A percentile compares a stretch with the other conserved stretches of the same genome.
These are phyloP conservation scores for Colletotrichum brevisporum DNA, from an alignment of 2,329 filamentous ascomycete species.

Conservation along the genomic window DNA sequence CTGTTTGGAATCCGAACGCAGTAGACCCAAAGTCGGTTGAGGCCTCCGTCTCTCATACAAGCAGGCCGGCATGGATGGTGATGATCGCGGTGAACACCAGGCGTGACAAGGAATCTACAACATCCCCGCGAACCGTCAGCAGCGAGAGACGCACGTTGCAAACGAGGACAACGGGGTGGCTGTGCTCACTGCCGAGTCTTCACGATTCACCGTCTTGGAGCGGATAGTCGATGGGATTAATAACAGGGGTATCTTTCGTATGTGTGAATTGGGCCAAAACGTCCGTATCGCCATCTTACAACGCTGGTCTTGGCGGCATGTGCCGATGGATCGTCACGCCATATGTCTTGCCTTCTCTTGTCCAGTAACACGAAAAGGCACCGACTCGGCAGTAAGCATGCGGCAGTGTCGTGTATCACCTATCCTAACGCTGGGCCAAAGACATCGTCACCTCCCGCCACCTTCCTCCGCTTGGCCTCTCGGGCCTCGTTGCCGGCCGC, in stretches of 20 bases:
- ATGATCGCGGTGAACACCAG: not conserved
- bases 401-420: not conserved
- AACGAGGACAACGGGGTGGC: not conserved
- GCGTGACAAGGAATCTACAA: not conserved
- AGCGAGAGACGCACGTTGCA: not conserved
- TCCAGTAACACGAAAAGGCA: not conserved
- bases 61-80: not conserved
- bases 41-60: slow-evolving; percentile 25
- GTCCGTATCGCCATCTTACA: not conserved
- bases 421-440: slow-evolving; percentile 55
- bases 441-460: slow-evolving; percentile 58
- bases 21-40: slow-evolving; percentile 14
- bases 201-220: slow-evolving; percentile 4
- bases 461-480: slow-evolving; percentile 63
- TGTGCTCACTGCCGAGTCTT: not conserved
- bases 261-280: slow-evolving; percentile 15
- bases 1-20: not conserved
- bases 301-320: not conserved
- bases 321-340: not conserved
- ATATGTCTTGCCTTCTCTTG: not conserved
- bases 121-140: not conserved
- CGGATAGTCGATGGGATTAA: not conserved
- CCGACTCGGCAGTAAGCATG: not conserved
- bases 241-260: slow-evolving; percentile 27
- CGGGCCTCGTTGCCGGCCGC: slow-evolving; percentile 44